These are phyloP conservation scores for Rosa multiflora DNA, from an alignment of 306 rosid species.

Conservation along the genomic window DNA sequence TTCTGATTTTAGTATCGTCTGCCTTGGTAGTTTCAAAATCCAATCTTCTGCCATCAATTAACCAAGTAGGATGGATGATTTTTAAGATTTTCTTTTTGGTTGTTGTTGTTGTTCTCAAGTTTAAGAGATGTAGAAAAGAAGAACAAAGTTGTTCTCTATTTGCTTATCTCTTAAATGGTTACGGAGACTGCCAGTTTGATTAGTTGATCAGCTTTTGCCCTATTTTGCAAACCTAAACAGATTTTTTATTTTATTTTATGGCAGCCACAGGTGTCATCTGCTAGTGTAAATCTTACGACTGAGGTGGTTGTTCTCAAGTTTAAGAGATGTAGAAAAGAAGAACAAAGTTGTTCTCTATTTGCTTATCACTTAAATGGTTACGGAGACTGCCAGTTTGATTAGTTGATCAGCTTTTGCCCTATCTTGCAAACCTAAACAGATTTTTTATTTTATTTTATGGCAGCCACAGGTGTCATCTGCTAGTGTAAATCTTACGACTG, in stretches of 20 bases:
- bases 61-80: background rate
- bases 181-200: background rate
- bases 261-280: slow-evolving; percentile 89
- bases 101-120: background rate
- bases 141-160: background rate
- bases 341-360: background rate
- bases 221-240: slow-evolving; percentile 25
- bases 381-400: background rate
- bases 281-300: slow-evolving; percentile 81
- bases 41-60: background rate
- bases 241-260: slow-evolving; percentile 26
- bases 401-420: background rate
- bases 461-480: slow-evolving; percentile 93
- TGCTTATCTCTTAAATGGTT: background rate
- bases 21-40: too few relatives aligned
- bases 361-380: background rate
- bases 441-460: slow-evolving; percentile 28
- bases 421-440: slow-evolving; percentile 23
- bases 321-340: background rate
- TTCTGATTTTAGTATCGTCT: too few relatives aligned
- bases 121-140: background rate
- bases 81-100: background rate
- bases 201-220: background rate
- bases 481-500: slow-evolving; percentile 70
- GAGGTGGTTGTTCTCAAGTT: background rate